Evolutionary conservation across 371 early-diverging fungal species (phyloP).

Genomic region (Batkoa obscura): DNA sequence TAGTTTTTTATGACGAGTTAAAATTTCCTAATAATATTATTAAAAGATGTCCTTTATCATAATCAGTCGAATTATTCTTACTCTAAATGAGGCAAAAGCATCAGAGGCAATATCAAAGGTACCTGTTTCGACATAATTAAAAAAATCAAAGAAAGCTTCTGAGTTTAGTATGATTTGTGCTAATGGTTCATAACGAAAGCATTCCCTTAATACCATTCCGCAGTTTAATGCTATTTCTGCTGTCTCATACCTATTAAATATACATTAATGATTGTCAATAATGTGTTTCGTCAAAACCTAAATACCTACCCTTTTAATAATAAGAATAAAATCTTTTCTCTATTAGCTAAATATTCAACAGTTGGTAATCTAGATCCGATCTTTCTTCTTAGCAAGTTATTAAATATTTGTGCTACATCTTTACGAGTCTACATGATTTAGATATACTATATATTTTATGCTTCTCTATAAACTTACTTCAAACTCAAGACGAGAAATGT

Average conservation of each 20-base stretch:
- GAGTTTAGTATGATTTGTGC: constrained; percentile 66
- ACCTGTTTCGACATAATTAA: constrained; percentile 82
- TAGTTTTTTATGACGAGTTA: constrained; percentile 80
- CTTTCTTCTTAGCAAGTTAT: constrained; percentile 82
- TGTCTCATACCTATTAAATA: constrained; percentile 52
- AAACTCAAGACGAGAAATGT: constrained; percentile 82
- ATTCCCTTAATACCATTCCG: constrained; percentile 91
- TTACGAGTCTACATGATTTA: constrained; percentile 59
- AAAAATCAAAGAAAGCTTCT: constrained; percentile 76
- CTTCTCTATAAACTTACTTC: constrained; percentile 29
- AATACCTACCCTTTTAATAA: constrained; percentile 53
- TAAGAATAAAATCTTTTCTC: constrained; percentile 58
- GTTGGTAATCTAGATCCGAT: constrained; percentile 90
- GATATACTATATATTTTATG: background rate
- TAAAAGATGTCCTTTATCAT: background rate
- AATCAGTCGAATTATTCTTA: background rate
- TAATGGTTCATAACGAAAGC: constrained; percentile 81
- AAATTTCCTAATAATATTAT: constrained; percentile 39
- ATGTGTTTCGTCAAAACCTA: no score
- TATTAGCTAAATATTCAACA: constrained; percentile 74
- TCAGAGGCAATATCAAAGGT: constrained; percentile 96
- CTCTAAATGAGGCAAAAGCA: constrained; percentile 93
- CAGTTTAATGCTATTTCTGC: constrained; percentile 91
- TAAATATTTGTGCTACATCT: constrained; percentile 92
- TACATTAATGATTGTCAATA: background rate